These are phyloP conservation scores for Rosa hybrid DNA, from an alignment of 331 rosid species.

Conservation along the genomic window DNA sequence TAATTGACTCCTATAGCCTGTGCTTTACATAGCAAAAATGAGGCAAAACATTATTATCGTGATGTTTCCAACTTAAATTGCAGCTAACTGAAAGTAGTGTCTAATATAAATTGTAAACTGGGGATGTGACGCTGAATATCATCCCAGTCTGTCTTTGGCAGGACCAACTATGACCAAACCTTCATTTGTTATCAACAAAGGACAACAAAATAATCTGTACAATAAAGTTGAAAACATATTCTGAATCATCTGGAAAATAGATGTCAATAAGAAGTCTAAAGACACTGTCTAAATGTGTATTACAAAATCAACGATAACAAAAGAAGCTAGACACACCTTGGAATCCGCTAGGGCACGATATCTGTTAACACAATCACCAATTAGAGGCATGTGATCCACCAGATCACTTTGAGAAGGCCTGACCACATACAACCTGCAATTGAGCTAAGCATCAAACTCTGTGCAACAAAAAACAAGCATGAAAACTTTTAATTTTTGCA, in stretches of 20 bases:
- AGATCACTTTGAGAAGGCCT: constrained; percentile 66
- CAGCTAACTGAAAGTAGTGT: neutral
- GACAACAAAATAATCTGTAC: neutral
- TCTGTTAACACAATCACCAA: constrained; percentile 59
- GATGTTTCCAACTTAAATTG: neutral
- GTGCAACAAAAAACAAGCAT: constrained; percentile 3
- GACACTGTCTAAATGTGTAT: constrained; percentile 9
- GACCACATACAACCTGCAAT: constrained; percentile 48
- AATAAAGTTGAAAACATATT: neutral
- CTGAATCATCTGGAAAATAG: neutral
- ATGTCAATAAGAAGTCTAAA: neutral
- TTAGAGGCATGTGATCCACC: constrained; percentile 48
- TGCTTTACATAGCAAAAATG: neutral
- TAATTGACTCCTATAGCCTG: neutral
- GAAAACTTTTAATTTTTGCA: constrained; percentile 10
- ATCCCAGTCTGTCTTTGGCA: neutral
- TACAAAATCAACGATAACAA: constrained; percentile 15
- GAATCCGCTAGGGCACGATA: constrained; percentile 48
- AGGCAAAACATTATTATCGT: neutral
- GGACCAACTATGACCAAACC: neutral
- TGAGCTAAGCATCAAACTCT: constrained; percentile 24
- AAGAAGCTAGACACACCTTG: constrained; percentile 51
- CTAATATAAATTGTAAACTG: neutral
- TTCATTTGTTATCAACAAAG: neutral
- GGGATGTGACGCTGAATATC: neutral